Evolutionary conservation across 371 early-diverging fungal genomes (phyloP), one percentile per base, ranked within the genome.

Genomic region (Circinella umbellata): DNA sequence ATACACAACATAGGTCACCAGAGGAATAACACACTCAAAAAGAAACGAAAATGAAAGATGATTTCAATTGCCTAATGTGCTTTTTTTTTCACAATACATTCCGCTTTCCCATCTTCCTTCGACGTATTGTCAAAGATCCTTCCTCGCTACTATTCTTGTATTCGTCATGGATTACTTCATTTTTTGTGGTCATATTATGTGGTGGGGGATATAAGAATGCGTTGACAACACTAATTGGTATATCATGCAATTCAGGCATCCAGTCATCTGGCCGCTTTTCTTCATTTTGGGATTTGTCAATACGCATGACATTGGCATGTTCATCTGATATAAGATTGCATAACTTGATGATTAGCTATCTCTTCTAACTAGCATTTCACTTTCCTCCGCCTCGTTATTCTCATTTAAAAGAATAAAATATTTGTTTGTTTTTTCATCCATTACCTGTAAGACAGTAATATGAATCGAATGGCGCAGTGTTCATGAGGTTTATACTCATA

Each of bases 201-300:
- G 65, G 13, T 53, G 65, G 15, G 51, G 80, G 85, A 67, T 90
- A 90, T 9, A 91, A 71, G 60, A 84, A 78, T 2, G 81, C 82
- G 77, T 91, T 92, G 55, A 89, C 90, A 55, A 90, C 76, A 27
- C 88, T 82, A 49, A 92, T 90, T 15, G 92, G 89, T 47, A 92
- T 85, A 73, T 92, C 92, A 74, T 90, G 88, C 51, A 92, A 76
- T 54, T 90, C 92, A 1, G 92, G 90, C 38, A 91, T 89, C 73
- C 84, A 87, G 69, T 91, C 91, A 54, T 85, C 80, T 1, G 87
- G 86, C 27, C 75, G 67, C 14, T 57, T 78, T 69, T 64, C 78
- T 66, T 57, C 69, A 62, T 80, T 68, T n/a, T 57, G 57, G 57
- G 27, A 57, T 20, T 27, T 57, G 46, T 78, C 78, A 66, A 82